Base-by-base conservation (phyloP, 164 flowering plant genomes). In the Santalum album region DNA sequence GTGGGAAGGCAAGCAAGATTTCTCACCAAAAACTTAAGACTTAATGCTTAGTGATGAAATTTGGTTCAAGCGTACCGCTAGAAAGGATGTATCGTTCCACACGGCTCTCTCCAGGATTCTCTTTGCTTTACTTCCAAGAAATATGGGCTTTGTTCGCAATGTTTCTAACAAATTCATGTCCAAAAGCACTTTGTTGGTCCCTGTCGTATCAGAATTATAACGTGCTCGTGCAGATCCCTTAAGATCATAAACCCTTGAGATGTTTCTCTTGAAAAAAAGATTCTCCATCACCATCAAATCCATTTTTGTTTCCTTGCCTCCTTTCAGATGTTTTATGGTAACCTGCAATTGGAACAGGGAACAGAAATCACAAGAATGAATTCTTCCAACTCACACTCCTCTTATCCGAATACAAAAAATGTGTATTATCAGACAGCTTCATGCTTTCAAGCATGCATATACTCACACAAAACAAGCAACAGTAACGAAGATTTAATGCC, bases 231-330 rank as follows among this genome's bases (percentile, higher is more conserved):
- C 61, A 49, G 96, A 87, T 46, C 96, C 96, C 68, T 87, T 87
- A 1, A 87, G 87, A 65, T 87, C 96, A 69, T 87, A 87, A 3
- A 80, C 78, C 59, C 77, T 73, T 6, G 89, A 74, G 22, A 84
- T 69, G 40, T 38, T 77, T 70, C 85, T 84, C 55, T 55, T 61
- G 56, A 61, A 87, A 61, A 87, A 87, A 25, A 87, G 81, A 56
- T 87, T 87, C 71, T 87, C 96, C 96, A 87, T 87, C 69, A 87
- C 89, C 91, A 87, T 80, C 59, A 87, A 54, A 64, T 87, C 87
- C 82, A 84, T 80, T 72, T 79, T 87, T 18, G 61, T 72, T 64
- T 82, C 89, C 64, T 68, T 82, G 12, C 89, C 83, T 54, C 90
- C 82, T 64, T 73, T 82, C 57, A 73, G 34, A 71, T 78, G 73